These are phyloP conservation scores for Taxawa tesnikishii DNA, from an alignment of 2,329 filamentous ascomycete genomes.

Conservation along the genomic window DNA sequence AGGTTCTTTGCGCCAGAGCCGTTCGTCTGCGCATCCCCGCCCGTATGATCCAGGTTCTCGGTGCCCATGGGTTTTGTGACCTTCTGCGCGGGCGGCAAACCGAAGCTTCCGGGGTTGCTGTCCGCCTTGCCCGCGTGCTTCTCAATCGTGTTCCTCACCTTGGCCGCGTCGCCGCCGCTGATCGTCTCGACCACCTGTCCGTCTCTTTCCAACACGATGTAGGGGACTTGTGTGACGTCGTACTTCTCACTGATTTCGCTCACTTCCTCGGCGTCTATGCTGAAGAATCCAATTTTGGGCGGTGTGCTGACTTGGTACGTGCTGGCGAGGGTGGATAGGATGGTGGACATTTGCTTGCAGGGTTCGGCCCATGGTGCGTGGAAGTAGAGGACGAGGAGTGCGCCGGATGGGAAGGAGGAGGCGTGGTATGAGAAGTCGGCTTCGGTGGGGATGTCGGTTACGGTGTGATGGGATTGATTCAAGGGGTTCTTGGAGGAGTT, in stretches of 20 bases:
- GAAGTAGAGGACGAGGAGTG: slow-evolving; percentile 81
- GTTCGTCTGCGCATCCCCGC: slow-evolving; percentile 19
- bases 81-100: slow-evolving; percentile 28
- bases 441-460: slow-evolving; percentile 65
- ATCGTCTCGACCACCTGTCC: slow-evolving; percentile 71
- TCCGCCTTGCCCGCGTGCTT: slow-evolving; percentile 49
- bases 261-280: slow-evolving; percentile 88
- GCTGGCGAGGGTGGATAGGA: slow-evolving; percentile 73
- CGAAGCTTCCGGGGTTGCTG: slow-evolving; percentile 21
- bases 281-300: slow-evolving; percentile 65
- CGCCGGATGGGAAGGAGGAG: slow-evolving; percentile 51
- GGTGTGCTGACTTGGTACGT: slow-evolving; percentile 64
- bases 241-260: slow-evolving; percentile 85
- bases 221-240: slow-evolving; percentile 89
- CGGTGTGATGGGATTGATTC: slow-evolving; percentile 27
- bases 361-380: slow-evolving; percentile 94
- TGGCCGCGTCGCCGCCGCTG: slow-evolving; percentile 77
- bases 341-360: slow-evolving; percentile 83
- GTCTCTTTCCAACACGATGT: slow-evolving; percentile 69
- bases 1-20: slow-evolving; percentile 25
- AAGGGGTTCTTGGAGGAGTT: not conserved
- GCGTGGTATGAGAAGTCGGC: slow-evolving; percentile 60
- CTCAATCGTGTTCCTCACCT: slow-evolving; percentile 78
- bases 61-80: slow-evolving; percentile 31
- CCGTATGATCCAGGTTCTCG: slow-evolving; percentile 14